phyloP scores from a whole-genome alignment of 2,329 filamentous ascomycete genomes.

The Calycina marina region DNA sequence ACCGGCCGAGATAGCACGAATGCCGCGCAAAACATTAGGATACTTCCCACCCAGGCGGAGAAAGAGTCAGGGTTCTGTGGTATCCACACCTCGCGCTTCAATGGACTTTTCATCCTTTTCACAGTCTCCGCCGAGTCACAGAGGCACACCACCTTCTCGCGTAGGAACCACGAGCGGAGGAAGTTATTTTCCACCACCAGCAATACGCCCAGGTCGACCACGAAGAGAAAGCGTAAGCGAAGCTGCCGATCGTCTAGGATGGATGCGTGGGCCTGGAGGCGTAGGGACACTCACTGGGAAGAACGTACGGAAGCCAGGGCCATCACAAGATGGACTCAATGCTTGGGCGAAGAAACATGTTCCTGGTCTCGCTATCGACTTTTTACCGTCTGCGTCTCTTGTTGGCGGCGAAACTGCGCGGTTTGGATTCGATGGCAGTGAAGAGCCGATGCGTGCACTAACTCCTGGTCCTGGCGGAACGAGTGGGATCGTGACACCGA shows the following conservation, averaged over 20 bases:
- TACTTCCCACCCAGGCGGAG: conserved; percentile 90
- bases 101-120: conserved; percentile 14
- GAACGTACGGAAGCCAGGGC: conserved; percentile 30
- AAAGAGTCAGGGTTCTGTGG: conserved; percentile 42
- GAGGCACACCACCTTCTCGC: conserved; percentile 13
- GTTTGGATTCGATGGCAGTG: conserved; percentile 34
- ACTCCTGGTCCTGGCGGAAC: not conserved
- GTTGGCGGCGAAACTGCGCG: conserved; percentile 45
- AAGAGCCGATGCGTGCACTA: conserved; percentile 16
- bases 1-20: conserved; percentile 72
- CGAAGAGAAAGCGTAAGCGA: conserved; percentile 22
- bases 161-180: conserved; percentile 16
- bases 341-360: conserved; percentile 70
- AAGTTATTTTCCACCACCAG: conserved; percentile 19
- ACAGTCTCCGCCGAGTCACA: conserved; percentile 10
- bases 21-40: conserved; percentile 66
- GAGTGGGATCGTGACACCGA: not conserved
- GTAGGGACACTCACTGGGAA: conserved; percentile 62
- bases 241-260: conserved; percentile 32
- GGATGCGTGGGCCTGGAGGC: conserved; percentile 73
- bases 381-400: conserved; percentile 49
- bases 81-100: conserved; percentile 42
- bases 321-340: conserved; percentile 28
- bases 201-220: conserved; percentile 2
- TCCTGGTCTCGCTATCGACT: conserved; percentile 60